A percentile compares a stretch with the other conserved stretches of the same genome.
These are phyloP conservation scores for Gastrodia elata DNA, from an alignment of 106 monocot genomes.

Conservation along the genomic window DNA sequence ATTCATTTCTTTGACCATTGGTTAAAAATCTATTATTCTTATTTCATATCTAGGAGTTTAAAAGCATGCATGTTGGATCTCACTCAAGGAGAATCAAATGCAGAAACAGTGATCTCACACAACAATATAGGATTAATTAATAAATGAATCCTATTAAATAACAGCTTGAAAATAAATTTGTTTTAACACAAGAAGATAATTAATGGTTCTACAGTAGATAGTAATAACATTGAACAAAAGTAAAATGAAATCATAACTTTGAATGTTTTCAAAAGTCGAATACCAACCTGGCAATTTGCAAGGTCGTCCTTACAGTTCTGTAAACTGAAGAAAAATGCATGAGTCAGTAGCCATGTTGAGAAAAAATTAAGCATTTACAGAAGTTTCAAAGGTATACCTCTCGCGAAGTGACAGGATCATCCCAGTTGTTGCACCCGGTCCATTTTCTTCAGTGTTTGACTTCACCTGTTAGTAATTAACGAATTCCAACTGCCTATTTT, in stretches of 20 bases:
- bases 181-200: neutral
- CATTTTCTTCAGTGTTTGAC: conserved; percentile 71
- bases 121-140: neutral
- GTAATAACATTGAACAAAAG: neutral
- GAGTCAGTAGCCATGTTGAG: neutral
- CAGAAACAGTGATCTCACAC: neutral
- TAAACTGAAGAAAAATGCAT: conserved; percentile 34
- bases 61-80: neutral
- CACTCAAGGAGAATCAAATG: neutral
- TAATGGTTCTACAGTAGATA: neutral
- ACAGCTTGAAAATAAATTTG: neutral
- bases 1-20: neutral
- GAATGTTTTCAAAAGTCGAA: neutral
- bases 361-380: neutral
- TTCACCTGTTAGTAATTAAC: conserved; percentile 34
- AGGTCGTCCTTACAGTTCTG: conserved; percentile 81
- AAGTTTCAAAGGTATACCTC: conserved; percentile 35
- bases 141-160: neutral
- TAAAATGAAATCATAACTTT: neutral
- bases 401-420: conserved; percentile 97
- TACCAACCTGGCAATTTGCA: conserved; percentile 66
- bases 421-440: conserved; percentile 87
- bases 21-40: neutral
- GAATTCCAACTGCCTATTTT: neutral
- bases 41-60: neutral